Evolutionary conservation across 345 rosid genomes (phyloP), one percentile per base, ranked within the genome.

Genomic region (Arabidopsis thaliana): DNA sequence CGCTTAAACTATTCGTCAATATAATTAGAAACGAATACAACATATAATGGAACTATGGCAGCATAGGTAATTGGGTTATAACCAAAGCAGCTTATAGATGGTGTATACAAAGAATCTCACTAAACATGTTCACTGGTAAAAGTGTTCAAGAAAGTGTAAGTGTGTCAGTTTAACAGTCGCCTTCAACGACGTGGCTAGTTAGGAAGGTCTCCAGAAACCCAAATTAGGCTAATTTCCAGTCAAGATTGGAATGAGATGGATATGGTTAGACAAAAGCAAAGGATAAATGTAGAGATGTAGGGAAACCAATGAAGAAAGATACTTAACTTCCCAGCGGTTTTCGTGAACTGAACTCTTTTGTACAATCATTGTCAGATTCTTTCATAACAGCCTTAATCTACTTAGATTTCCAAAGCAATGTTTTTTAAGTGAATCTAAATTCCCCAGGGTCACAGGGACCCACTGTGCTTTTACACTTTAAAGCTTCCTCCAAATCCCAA

Each of bases 301-400:
- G 79, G 82, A 82, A 83, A 79, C 68, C 74, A 62, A 71, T 79
- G 72, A 58, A 64, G 71, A 87, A 84, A 83, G 91, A 91, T 86
- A 80, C 91, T 87, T 90, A 88, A 84, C 93, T 93, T 87, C 90
- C 76, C 76, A 82, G 82, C 77, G 87, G 83, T 67, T 73, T 59
- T 85, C 79, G 81, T 83, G 64, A 52, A 76, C 51, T 84, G 75
- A 74, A 72, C 72, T 61, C 79, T 84, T 83, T 90, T 80, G 83
- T 66, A 85, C 82, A 82, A 83, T 85, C 84, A 72, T 78, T 86
- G 79, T 81, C 86, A 85, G 93, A 87, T 89, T 89, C 96, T 86
- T 86, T 81, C 41, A 62, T 71, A 82, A 82, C 89, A 87, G 88
- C 87, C 88, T 88, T 83, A 84, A 77, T 69, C 81, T 87, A 85